Evolutionary conservation across 2,329 filamentous ascomycete species (phyloP).

Genomic region (Aspergillus transmontanensis): DNA sequence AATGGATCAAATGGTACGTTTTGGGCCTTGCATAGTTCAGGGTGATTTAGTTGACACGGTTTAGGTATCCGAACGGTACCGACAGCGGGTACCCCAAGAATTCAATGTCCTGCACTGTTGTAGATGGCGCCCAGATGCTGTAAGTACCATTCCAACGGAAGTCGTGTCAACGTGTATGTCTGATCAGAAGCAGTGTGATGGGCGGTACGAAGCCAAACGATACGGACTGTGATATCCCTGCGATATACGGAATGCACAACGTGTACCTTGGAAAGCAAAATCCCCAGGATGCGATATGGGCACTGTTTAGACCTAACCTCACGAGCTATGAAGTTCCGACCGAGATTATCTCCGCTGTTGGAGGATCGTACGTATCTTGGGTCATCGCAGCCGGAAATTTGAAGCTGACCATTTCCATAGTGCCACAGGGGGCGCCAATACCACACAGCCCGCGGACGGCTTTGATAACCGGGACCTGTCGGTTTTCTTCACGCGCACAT

Average conservation of each 20-base stretch:
- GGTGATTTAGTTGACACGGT: not conserved
- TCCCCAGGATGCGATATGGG: not conserved
- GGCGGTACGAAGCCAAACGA: conserved; percentile 6
- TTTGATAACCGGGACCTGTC: conserved; percentile 4
- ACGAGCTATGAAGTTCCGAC: conserved; percentile 5
- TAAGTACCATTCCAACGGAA: not conserved
- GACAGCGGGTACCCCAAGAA: not conserved
- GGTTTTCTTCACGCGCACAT: conserved; percentile 4
- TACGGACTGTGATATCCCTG: conserved; percentile 4
- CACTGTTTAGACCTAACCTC: conserved; percentile 1
- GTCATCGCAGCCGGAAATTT: not conserved
- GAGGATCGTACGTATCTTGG: conserved; percentile 4
- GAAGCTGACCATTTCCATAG: not conserved
- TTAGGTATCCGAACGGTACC: not conserved
- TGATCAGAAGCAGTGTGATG: conserved; percentile 1
- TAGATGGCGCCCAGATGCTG: conserved; percentile 10
- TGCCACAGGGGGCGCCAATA: conserved; percentile 1
- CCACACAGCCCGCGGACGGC: not conserved
- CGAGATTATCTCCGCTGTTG: conserved; percentile 5
- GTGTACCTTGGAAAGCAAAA: conserved; percentile 13
- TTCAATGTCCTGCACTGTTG: conserved; percentile 1
- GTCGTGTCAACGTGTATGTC: not conserved
- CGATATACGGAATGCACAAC: conserved; percentile 10
- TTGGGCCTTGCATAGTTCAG: not conserved
- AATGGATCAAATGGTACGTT: conserved; percentile 8